phyloP scores from a whole-genome alignment of 1,284 basidiomycete species.

The Polyporus tsugae region DNA sequence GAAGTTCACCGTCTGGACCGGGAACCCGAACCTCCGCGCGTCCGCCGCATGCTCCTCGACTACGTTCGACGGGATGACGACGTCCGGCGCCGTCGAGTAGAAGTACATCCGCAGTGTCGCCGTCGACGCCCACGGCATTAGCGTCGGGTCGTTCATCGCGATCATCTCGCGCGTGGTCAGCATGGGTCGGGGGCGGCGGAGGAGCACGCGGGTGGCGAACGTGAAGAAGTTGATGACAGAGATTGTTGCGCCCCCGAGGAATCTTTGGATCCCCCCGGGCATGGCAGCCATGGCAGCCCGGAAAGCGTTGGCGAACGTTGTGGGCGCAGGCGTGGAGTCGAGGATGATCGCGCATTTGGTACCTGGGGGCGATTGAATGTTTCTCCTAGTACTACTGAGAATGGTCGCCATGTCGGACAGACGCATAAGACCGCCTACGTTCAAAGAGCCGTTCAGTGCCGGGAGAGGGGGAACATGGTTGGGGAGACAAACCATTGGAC shows the following conservation, averaged over 20 bases:
- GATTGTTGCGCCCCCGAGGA: conserved; percentile 36
- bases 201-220: conserved; percentile 25
- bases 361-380: conserved; percentile 11
- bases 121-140: conserved; percentile 56
- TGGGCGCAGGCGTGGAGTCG: conserved; percentile 21
- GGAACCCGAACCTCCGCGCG: conserved; percentile 47
- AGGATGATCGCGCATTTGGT: conserved; percentile 24
- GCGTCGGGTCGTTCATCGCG: conserved; percentile 42
- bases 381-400: not conserved
- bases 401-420: conserved; percentile 14
- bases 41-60: conserved; percentile 52
- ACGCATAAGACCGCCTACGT: conserved; percentile 19
- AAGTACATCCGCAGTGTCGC: conserved; percentile 62
- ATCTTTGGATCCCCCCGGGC: conserved; percentile 41
- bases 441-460: too few relatives aligned
- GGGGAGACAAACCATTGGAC: conserved; percentile 20
- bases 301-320: conserved; percentile 22
- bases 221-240: conserved; percentile 34
- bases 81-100: conserved; percentile 47
- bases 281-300: conserved; percentile 52
- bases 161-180: conserved; percentile 39
- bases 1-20: conserved; percentile 51
- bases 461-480: too few relatives aligned
- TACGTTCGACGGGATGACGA: conserved; percentile 51
- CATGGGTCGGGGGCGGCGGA: conserved; percentile 24